Evolutionary conservation across 306 rosid genomes (phyloP), one percentile per base, ranked within the genome.

Genomic region (Dryas alaskensis): DNA sequence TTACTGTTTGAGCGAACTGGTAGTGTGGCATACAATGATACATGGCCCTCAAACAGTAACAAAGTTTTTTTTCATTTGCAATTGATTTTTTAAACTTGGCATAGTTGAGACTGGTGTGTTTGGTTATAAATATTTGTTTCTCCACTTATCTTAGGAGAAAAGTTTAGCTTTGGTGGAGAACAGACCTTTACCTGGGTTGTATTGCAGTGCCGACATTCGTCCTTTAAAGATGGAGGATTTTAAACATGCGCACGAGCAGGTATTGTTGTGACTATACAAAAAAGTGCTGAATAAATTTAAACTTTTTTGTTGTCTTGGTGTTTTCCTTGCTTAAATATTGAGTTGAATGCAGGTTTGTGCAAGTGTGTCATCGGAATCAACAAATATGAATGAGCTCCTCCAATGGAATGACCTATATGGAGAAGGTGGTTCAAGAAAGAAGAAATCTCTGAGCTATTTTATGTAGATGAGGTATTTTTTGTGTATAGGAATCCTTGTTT

Each of bases 321-420:
- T 43, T 19, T 42, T 39, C 55, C 10, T 46, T 54, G 37, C 14
- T 14, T 52, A 4, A 51, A 19, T 25, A 47, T 65, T 59, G 37
- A 17, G 71, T 19, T 59, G 12, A n/a, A 55, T 80, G 78, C 78
- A 94, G 98, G 95, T 91, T 17, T 88, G 97, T 70, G 98, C 98
- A 4, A 94, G 98, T 39, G 97, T 94, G 75, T 91, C 98, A 4
- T 87, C 96, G 1, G 97, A 91, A 71, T 91, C 98, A 0, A 84
- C 85, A 17, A 94, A 89, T 79, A 94, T 89, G 96, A 94, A 75
- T 8, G 97, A 88, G 65, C 95, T 94, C 47, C 89, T 84, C 54
- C 96, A 88, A 74, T 94, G 98, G 98, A 94, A 94, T 63, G 97
- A 94, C 65, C 80, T 89, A 6, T 94, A 94, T 59, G 98, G 98